Conservation (phyloP, 1,139 yeast genomes). For the Yamadazyma atlantica region DNA sequence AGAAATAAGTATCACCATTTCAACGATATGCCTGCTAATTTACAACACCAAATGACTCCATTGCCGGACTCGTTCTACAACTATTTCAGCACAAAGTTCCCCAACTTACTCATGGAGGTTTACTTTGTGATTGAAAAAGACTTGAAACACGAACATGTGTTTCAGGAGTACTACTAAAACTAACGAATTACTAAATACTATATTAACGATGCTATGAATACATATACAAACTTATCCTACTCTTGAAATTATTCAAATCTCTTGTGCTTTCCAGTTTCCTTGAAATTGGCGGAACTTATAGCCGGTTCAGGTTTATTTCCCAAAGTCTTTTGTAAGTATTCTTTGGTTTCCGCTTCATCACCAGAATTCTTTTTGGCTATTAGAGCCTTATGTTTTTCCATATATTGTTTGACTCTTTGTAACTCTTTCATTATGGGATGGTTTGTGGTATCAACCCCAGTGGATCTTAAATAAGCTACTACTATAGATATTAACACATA, state of each 20-base stretch:
- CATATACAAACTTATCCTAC: not conserved
- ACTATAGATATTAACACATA: conserved; percentile 47
- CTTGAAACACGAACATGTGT: conserved; percentile 60
- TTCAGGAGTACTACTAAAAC: conserved; percentile 47
- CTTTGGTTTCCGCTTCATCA: conserved; percentile 27
- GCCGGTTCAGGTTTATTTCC: conserved; percentile 50
- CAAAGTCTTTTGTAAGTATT: conserved; percentile 45
- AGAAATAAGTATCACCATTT: conserved; percentile 92
- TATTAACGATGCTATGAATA: conserved; percentile 13
- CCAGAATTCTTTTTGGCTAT: conserved; percentile 22
- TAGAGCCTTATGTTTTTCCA: conserved; percentile 57
- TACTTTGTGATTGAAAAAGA: conserved; percentile 63
- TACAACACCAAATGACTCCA: conserved; percentile 67
- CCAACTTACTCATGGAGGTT: conserved; percentile 72
- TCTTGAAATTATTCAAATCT: conserved; percentile 33
- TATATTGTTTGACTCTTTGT: conserved; percentile 64
- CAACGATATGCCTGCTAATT: conserved; percentile 74
- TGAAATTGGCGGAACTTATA: conserved; percentile 56
- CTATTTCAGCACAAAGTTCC: conserved; percentile 75
- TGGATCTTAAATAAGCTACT: conserved; percentile 58
- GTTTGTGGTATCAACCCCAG: conserved; percentile 55
- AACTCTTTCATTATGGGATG: conserved; percentile 74
- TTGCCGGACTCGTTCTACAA: conserved; percentile 80
- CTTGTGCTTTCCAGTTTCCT: conserved; percentile 51
- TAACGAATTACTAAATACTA: too few relatives aligned